These are phyloP conservation scores for Flaveria bidentis DNA, from an alignment of 129 eudicot genomes.

Conservation along the genomic window DNA sequence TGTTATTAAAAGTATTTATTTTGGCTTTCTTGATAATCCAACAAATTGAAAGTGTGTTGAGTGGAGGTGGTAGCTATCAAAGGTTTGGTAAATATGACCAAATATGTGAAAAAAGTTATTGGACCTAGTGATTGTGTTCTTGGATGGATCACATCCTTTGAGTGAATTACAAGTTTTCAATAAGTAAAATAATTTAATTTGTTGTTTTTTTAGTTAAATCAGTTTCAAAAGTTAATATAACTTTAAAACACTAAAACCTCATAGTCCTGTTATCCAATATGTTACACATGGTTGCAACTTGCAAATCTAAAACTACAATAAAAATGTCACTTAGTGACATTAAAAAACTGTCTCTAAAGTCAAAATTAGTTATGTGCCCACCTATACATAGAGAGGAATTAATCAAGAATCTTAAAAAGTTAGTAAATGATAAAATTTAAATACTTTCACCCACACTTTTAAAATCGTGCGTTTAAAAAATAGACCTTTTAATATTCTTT, in stretches of 20 bases:
- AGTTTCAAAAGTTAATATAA: not conserved
- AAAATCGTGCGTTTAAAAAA: not conserved
- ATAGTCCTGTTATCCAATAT: not conserved
- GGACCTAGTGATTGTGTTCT: slow-evolving; percentile 24
- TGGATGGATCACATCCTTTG: slow-evolving; percentile 16
- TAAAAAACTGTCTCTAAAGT: not conserved
- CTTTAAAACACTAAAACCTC: not conserved
- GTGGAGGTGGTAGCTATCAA: slow-evolving; percentile 21
- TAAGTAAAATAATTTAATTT: not conserved
- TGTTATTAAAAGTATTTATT: no score
- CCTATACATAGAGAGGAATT: not conserved
- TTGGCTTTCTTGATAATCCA: not conserved
- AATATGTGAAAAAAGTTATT: slow-evolving; percentile 12
- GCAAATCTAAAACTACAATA: not conserved
- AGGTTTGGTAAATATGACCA: slow-evolving; percentile 28
- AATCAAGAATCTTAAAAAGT: not conserved
- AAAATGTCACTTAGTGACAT: not conserved
- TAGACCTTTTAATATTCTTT: not conserved
- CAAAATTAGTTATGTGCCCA: not conserved
- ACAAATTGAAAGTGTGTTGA: slow-evolving; percentile 1
- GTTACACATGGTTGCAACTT: not conserved
- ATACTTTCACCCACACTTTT: not conserved
- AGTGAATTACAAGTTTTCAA: slow-evolving; percentile 22
- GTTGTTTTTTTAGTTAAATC: not conserved
- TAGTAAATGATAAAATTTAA: not conserved